Evolutionary conservation across 2,329 filamentous ascomycete species (phyloP), one percentile per base, ranked within the genome.

Genomic region (Bimuria novae-zelandiae): DNA sequence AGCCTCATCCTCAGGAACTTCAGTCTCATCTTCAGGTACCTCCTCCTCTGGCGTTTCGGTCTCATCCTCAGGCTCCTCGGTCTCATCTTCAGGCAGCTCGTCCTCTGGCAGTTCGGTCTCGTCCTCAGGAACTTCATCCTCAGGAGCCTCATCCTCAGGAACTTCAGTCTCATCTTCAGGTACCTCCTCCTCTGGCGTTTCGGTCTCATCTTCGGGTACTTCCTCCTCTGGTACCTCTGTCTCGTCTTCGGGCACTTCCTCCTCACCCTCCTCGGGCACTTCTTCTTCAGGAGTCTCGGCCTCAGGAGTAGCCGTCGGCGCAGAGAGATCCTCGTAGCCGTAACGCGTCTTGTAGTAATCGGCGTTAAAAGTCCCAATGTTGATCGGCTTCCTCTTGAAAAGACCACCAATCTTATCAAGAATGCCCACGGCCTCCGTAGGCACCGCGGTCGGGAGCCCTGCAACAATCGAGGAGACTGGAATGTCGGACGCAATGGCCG

Each of bases 301-400:
- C 16, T 23, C 30, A n/a, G 44, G 32, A n/a, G 22, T 25, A 27
- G 12, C 14, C 12, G 14, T 23, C 22, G 33, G 33, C 33, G 16
- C 33, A 8, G 33, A n/a, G 8, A 16, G 16, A 7, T n/a, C 2
- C 12, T n/a, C 33, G 17, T 36, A 36, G 11, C 29, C 29, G 23
- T 47, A 39, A 10, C 39, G 21, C 16, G 44, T 47, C 32, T 25
- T 36, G 16, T 21, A 35, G 23, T 47, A 47, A 22, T 47, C 44
- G 6, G 44, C 22, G 2, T 47, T 11, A n/a, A 37, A 37, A n/a
- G 44, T 47, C 6, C 44, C 44, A 21, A 47, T 37, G 16, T 39
- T 47, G 16, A 47, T 36, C 29, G 41, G 41, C 41, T 33, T 19
- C 10, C 44, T 37, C 33, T 39, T 47, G 22, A 47, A 39, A 7